Evolutionary conservation across 2,329 filamentous ascomycete species (phyloP).

Genomic region (Zymoseptoria pseudotritici): DNA sequence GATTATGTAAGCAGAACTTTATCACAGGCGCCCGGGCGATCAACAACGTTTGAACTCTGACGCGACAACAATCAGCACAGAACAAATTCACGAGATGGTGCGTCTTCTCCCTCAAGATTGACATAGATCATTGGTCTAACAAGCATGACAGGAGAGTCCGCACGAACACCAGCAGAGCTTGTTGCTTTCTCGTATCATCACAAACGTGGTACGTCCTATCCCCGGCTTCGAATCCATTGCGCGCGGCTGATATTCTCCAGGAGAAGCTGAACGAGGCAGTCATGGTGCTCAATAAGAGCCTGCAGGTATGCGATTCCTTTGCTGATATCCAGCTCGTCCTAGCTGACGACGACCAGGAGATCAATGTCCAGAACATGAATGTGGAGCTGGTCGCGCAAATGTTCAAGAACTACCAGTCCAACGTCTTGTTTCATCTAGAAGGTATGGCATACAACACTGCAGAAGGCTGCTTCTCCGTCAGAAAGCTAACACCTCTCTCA

Average conservation of each 20-base stretch:
- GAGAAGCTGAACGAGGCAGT: constrained; percentile 96
- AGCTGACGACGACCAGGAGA: constrained; percentile 57
- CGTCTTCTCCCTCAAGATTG: neutral
- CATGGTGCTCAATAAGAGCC: constrained; percentile 82
- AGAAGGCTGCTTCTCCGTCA: neutral
- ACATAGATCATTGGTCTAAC: neutral
- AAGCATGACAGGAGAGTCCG: constrained; percentile 68
- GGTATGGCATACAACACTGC: constrained; percentile 45
- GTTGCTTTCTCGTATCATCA: constrained; percentile 89
- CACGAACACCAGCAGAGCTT: constrained; percentile 97
- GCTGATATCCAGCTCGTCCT: neutral
- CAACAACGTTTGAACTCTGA: neutral
- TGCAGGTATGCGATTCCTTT: constrained; percentile 54
- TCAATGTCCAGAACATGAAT: constrained; percentile 98
- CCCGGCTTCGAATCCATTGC: neutral
- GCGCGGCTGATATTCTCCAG: constrained; percentile 40
- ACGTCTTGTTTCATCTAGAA: constrained; percentile 94
- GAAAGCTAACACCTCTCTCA: constrained; percentile 4
- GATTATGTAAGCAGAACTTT: neutral
- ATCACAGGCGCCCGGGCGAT: no score
- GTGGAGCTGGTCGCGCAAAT: constrained; percentile 96
- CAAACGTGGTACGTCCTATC: constrained; percentile 75
- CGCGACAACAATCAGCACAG: neutral
- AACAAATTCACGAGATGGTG: neutral
- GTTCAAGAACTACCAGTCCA: constrained; percentile 99